Conservation (phyloP, 768 basidiomycete species). For the Termitomyces sp. region DNA sequence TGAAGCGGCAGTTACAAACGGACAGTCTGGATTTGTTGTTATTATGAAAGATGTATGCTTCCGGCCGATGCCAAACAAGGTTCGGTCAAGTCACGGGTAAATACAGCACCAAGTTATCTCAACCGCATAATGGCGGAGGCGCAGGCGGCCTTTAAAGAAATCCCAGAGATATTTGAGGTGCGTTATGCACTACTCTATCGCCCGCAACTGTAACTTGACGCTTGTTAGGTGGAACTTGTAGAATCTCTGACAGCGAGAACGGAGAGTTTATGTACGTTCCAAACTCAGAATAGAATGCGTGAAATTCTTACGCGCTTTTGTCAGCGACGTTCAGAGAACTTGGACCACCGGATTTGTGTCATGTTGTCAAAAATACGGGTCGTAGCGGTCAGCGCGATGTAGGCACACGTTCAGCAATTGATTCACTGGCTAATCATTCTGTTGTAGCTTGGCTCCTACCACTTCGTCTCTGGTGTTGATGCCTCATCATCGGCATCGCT, state of each 20-base stretch:
- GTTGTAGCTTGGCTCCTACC: constrained; percentile 85
- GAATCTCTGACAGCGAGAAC: constrained; percentile 88
- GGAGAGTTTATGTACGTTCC: constrained; percentile 77
- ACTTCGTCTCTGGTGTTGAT: constrained; percentile 98
- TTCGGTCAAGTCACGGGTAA: background rate
- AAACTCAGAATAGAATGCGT: constrained; percentile 3
- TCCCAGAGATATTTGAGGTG: constrained; percentile 97
- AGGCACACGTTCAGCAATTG: constrained; percentile 22
- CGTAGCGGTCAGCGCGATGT: constrained; percentile 84
- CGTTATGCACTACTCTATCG: constrained; percentile 10
- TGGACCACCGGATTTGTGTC: constrained; percentile 94
- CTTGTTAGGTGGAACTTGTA: constrained; percentile 73
- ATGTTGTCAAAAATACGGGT: constrained; percentile 90
- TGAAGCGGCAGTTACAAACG: too few species aligned
- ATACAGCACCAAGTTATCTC: background rate
- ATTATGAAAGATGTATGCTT: background rate
- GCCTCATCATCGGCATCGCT: constrained; percentile 96
- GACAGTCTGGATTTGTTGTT: background rate
- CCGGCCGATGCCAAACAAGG: constrained; percentile 3
- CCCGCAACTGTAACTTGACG: constrained; percentile 7
- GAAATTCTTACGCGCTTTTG: constrained; percentile 17
- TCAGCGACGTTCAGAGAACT: constrained; percentile 94
- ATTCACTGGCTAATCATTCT: background rate
- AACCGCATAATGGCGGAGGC: constrained; percentile 45
- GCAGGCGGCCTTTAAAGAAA: constrained; percentile 79